These are phyloP conservation scores for Sparassis latifolia DNA, from an alignment of 1,284 basidiomycete species.

Conservation along the genomic window DNA sequence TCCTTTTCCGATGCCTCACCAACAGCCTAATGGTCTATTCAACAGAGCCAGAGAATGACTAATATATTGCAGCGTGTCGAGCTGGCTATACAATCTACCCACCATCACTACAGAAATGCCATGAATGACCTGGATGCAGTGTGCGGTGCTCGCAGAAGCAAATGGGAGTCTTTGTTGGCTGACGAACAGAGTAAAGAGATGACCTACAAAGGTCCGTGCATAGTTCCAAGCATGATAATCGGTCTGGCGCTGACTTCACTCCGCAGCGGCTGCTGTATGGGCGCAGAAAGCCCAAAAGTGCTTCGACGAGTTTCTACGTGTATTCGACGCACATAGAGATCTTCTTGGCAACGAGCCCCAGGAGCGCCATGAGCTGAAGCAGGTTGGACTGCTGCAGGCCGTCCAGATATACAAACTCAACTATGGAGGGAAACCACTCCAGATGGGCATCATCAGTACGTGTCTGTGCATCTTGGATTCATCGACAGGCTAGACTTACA, in stretches of 20 bases:
- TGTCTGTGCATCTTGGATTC: background rate
- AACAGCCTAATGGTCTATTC: background rate
- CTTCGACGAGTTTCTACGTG: conserved; percentile 16
- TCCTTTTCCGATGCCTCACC: background rate
- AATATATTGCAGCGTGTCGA: conserved; percentile 13
- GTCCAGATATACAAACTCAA: conserved; percentile 18
- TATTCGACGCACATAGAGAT: conserved; percentile 14
- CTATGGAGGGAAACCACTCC: conserved; percentile 18
- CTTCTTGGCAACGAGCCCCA: conserved; percentile 16
- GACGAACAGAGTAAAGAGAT: conserved; percentile 21
- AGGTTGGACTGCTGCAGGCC: conserved; percentile 18
- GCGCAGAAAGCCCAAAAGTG: conserved; percentile 19
- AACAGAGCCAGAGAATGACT: conserved; percentile 13
- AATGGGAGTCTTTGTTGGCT: conserved; percentile 15
- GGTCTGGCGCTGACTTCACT: background rate
- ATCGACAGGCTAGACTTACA: too few relatives aligned
- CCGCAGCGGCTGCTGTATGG: conserved; percentile 16
- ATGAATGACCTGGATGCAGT: conserved; percentile 19
- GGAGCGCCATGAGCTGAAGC: conserved; percentile 11
- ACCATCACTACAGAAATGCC: conserved; percentile 16
- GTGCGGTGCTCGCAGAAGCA: conserved; percentile 17
- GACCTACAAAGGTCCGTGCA: conserved; percentile 15
- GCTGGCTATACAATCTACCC: conserved; percentile 16
- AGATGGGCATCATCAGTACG: conserved; percentile 20
- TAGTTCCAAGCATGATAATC: too few relatives aligned